phyloP scores from a whole-genome alignment of 345 rosid species.

The Hibiscus mutabilis region DNA sequence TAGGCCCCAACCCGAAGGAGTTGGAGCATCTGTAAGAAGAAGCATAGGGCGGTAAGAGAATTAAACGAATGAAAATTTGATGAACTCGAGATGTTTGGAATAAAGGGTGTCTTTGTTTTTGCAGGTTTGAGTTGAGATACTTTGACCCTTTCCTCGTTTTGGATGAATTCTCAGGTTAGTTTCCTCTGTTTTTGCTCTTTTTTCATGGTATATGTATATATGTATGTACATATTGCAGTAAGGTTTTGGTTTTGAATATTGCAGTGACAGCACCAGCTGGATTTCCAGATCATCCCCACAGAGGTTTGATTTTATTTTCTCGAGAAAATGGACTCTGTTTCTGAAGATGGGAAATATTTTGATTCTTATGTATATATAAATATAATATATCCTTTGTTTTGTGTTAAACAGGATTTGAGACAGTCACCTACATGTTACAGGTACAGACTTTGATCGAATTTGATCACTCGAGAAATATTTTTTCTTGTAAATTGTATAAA shows the following conservation, averaged over 20 bases:
- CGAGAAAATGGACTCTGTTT: background rate
- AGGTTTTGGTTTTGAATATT: conserved; percentile 10
- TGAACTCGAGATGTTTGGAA: conserved; percentile 1
- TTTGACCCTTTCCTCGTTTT: conserved; percentile 80
- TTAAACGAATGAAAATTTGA: background rate
- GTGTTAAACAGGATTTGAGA: conserved; percentile 66
- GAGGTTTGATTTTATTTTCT: conserved; percentile 44
- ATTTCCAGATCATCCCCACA: conserved; percentile 94
- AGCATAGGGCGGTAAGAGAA: conserved; percentile 73
- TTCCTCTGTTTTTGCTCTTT: conserved; percentile 19
- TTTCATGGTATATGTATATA: background rate
- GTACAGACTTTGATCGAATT: conserved; percentile 23
- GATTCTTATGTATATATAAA: background rate
- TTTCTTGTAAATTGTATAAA: background rate
- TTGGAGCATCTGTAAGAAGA: conserved; percentile 86
- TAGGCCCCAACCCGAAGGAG: conserved; percentile 81
- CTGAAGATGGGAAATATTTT: background rate
- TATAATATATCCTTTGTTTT: background rate
- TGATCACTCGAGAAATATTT: background rate
- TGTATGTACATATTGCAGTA: background rate
- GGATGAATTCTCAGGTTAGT: conserved; percentile 80
- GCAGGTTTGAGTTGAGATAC: conserved; percentile 76
- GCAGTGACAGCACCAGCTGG: conserved; percentile 84
- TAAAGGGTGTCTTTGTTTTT: conserved; percentile 15
- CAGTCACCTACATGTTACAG: conserved; percentile 94